Base-by-base conservation (phyloP, 2,329 filamentous ascomycete species). In the Alternaria triticina region DNA sequence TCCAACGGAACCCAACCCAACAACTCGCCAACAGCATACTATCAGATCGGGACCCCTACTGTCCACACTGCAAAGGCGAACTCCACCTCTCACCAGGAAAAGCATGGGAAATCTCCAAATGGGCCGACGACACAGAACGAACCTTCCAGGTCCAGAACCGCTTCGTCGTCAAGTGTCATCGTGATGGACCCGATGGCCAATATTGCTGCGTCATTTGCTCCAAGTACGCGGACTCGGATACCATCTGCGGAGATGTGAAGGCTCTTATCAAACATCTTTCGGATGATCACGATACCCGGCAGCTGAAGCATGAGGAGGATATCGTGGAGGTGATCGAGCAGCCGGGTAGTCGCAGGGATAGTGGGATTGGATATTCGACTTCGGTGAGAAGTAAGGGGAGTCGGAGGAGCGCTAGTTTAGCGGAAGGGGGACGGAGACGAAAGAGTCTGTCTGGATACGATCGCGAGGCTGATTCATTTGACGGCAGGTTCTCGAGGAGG, bases 111-210 rank as follows among this genome's bases (percentile, higher is more conserved):
- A 67, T 79, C 4, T 65, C 67, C 52, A 79, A 78, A 55, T 69
- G 70, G 25, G 73, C 76, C 20, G 68, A 69, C n/a, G 70, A 70
- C n/a, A 64, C 65, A 13, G 73, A 77, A 55, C 73, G 77, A n/a
- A 71, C 67, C 36, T 79, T 78, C 55, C 74, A 73, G 17, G 66
- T 79, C 7, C 68, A 70, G 6, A 79, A 77, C 54, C 76, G 77
- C n/a, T 79, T 79, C 33, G 74, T 78, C 1, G 76, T 79, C 15
- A 79, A 79, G 46, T 77, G 77, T 40, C 77, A 79, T 54, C 73
- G 76, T 4, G 68, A 70, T 12, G 70, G 74, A 11, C 70, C 70
- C 3, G 75, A 79, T 50, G 75, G 72, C 11, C 77, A 76, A 22
- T 79, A 79, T 59, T 69, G 72, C 3, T 79, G 77, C 36, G 73